Evolutionary conservation across 371 early-diverging fungal genomes (phyloP).

Genomic region (Mortierella sp.): DNA sequence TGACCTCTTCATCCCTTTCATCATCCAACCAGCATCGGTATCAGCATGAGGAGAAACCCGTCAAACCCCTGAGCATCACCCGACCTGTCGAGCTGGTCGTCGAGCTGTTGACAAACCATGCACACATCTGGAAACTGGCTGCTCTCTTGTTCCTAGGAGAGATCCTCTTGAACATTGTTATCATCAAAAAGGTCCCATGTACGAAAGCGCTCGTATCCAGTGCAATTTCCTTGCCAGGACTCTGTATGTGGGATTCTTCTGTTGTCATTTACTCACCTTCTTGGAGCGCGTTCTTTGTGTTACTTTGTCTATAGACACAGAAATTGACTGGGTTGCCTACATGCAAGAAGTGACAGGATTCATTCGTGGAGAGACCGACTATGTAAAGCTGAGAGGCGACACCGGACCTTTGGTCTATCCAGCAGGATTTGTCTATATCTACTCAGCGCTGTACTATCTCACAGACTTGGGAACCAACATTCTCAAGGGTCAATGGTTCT

Average conservation of each 20-base stretch:
- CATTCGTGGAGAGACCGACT: constrained; percentile 84
- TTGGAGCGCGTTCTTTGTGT: not conserved
- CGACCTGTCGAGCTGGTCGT: constrained; percentile 34
- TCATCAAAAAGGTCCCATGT: constrained; percentile 63
- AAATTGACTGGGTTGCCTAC: constrained; percentile 95
- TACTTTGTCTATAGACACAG: constrained; percentile 73
- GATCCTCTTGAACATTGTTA: constrained; percentile 56
- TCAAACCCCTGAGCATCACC: constrained; percentile 18
- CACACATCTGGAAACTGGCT: constrained; percentile 76
- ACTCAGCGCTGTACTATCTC: constrained; percentile 73
- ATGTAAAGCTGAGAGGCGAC: constrained; percentile 82
- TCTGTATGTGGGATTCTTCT: too few relatives aligned
- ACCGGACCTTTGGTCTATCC: constrained; percentile 97
- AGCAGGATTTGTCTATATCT: constrained; percentile 93
- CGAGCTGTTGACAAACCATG: constrained; percentile 61
- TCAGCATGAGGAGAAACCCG: not conserved
- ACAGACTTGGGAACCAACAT: constrained; percentile 78
- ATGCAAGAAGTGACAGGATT: constrained; percentile 92
- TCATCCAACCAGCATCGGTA: not conserved
- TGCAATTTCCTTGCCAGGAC: too few relatives aligned
- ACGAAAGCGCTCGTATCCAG: constrained; percentile 2
- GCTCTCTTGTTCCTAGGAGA: constrained; percentile 64
- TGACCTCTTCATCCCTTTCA: too few relatives aligned
- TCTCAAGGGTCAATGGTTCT: constrained; percentile 81
- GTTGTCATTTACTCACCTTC: not conserved